These are phyloP conservation scores for Apostasia ramifera DNA, from an alignment of 106 monocot genomes.

Conservation along the genomic window DNA sequence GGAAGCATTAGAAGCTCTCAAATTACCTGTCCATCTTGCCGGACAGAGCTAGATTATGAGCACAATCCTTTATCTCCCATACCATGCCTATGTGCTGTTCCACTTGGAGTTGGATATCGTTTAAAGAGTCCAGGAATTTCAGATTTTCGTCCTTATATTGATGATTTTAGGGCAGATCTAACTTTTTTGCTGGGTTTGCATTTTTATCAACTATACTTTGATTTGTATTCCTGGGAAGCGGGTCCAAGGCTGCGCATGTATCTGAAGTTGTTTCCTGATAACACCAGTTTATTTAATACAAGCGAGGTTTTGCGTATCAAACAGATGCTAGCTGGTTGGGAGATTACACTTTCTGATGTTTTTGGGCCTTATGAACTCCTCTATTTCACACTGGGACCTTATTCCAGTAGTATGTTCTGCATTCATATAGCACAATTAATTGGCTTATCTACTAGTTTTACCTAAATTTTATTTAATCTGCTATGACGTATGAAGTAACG, in stretches of 20 bases:
- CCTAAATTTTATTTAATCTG: neutral
- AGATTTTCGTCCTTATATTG: slow-evolving; percentile 59
- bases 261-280: slow-evolving; percentile 66
- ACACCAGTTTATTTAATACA: slow-evolving; percentile 46
- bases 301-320: slow-evolving; percentile 61
- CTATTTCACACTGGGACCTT: slow-evolving; percentile 73
- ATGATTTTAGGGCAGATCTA: slow-evolving; percentile 37
- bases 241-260: slow-evolving; percentile 80
- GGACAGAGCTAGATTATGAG: slow-evolving; percentile 54
- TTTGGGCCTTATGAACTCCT: slow-evolving; percentile 96
- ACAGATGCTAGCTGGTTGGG: slow-evolving; percentile 48
- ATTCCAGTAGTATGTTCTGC: slow-evolving; percentile 48
- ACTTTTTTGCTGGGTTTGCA: slow-evolving; percentile 32
- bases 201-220: slow-evolving; percentile 58
- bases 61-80: slow-evolving; percentile 52
- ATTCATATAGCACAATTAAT: neutral
- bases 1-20: slow-evolving; percentile 20
- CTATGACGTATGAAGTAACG: neutral
- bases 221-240: slow-evolving; percentile 57
- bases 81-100: slow-evolving; percentile 69
- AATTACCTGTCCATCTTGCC: slow-evolving; percentile 45
- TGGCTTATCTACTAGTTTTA: neutral
- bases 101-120: slow-evolving; percentile 75
- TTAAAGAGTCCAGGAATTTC: slow-evolving; percentile 87
- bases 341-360: slow-evolving; percentile 53